Conservation (phyloP, 208 protist genomes). For the Crithidia sp. region DNA sequence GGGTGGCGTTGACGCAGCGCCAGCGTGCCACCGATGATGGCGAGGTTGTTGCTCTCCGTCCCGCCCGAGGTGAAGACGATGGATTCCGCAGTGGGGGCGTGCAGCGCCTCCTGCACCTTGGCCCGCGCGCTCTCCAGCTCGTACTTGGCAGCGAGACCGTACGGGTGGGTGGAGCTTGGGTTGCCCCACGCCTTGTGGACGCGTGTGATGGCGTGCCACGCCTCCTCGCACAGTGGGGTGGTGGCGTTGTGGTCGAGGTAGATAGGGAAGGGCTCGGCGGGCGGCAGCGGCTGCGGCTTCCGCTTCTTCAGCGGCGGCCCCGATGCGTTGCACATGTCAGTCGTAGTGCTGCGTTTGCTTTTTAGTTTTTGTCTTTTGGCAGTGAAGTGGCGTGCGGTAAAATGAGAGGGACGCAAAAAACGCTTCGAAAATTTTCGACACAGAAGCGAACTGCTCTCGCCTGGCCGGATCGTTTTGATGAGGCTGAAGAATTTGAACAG, state of each 20-base stretch:
- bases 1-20: slow-evolving; percentile 40
- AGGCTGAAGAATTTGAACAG: too few relatives aligned
- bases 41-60: slow-evolving; percentile 95
- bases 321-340: slow-evolving; percentile 68
- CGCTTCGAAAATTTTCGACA: too few relatives aligned
- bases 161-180: slow-evolving; percentile 87
- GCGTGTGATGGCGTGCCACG: slow-evolving; percentile 70
- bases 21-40: slow-evolving; percentile 73
- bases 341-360: not conserved
- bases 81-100: slow-evolving; percentile 44
- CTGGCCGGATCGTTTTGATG: too few relatives aligned
- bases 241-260: slow-evolving; percentile 96
- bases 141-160: slow-evolving; percentile 83
- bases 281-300: slow-evolving; percentile 55
- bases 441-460: too few relatives aligned
- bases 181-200: slow-evolving; percentile 88
- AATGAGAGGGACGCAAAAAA: too few relatives aligned
- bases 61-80: slow-evolving; percentile 95
- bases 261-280: slow-evolving; percentile 73
- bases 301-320: slow-evolving; percentile 70
- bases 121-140: slow-evolving; percentile 77
- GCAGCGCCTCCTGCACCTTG: slow-evolving; percentile 57
- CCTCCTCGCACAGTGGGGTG: slow-evolving; percentile 86
- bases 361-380: too few relatives aligned
- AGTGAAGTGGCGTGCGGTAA: too few relatives aligned